These are phyloP conservation scores for Talaromyces borbonicus DNA, from an alignment of 495 filamentous ascomycete genomes.

Conservation along the genomic window DNA sequence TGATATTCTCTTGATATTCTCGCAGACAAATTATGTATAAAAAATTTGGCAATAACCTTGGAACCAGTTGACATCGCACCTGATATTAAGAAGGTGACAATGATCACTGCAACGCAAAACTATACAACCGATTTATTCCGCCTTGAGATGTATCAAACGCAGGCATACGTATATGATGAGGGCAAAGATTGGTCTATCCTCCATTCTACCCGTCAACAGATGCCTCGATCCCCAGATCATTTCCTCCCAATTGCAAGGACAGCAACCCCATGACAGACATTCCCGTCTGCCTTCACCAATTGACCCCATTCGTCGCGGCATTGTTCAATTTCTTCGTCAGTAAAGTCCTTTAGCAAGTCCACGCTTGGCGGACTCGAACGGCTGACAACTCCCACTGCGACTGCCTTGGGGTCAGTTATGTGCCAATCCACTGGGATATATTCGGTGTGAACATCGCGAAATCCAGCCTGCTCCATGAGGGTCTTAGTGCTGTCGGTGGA, in stretches of 20 bases:
- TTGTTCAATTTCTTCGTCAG: neutral
- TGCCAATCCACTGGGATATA: slow-evolving; percentile 3
- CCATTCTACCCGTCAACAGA: no score
- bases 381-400: neutral
- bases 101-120: no score
- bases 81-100: no score
- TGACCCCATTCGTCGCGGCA: slow-evolving; percentile 1
- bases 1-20: no score
- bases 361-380: neutral
- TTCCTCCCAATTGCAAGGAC: slow-evolving; percentile 4
- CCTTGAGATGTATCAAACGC: no score
- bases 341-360: neutral
- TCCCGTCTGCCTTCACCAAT: slow-evolving; percentile 1
- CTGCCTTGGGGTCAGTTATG: neutral
- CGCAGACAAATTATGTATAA: no score
- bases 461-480: neutral
- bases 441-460: neutral
- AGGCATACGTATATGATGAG: neutral
- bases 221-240: no score
- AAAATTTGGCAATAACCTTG: no score
- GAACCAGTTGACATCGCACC: no score
- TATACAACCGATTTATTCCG: no score
- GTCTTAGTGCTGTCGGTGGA: neutral
- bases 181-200: neutral
- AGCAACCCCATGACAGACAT: slow-evolving; percentile 2